A percentile compares a stretch with the other conserved stretches of the same genome.
These are phyloP conservation scores for Tulasnella sp. DNA, from an alignment of 768 basidiomycete genomes.

Conservation along the genomic window DNA sequence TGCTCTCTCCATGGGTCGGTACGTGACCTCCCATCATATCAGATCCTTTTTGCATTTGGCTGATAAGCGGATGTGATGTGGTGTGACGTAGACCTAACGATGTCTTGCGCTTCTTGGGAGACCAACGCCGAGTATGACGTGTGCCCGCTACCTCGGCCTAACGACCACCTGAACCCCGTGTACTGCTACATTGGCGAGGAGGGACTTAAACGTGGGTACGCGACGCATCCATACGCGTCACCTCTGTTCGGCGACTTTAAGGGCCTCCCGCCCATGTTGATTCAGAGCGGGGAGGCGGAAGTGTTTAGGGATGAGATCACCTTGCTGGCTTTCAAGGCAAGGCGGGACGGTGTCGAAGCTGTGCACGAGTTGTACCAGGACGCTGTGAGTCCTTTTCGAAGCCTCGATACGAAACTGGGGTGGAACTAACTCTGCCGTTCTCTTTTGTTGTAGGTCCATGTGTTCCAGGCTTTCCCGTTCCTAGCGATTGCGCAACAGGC, in stretches of 20 bases:
- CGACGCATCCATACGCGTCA: constrained; percentile 94
- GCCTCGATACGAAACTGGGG: not conserved
- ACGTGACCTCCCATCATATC: constrained; percentile 26
- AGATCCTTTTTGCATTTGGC: not conserved
- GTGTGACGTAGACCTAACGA: constrained; percentile 84
- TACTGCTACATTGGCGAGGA: constrained; percentile 80
- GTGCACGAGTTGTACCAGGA: constrained; percentile 86
- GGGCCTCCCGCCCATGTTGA: constrained; percentile 79
- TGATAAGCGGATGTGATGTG: no score
- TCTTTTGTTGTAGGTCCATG: constrained; percentile 55
- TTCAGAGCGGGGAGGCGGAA: constrained; percentile 90
- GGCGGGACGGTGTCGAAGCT: constrained; percentile 73
- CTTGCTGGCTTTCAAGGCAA: constrained; percentile 87
- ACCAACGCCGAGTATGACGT: constrained; percentile 83
- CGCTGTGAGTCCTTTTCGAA: constrained; percentile 60
- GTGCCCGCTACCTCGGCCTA: constrained; percentile 56
- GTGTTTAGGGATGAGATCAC: constrained; percentile 91
- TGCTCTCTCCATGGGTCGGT: constrained; percentile 97
- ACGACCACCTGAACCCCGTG: constrained; percentile 87
- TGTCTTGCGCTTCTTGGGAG: constrained; percentile 98
- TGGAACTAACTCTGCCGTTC: not conserved
- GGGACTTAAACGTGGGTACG: constrained; percentile 54
- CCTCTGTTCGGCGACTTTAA: constrained; percentile 85
- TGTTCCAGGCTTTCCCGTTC: constrained; percentile 85
- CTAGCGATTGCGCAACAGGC: constrained; percentile 53